Percentiles rank a stretch among this genome's conserved stretches.
These are phyloP conservation scores for Epithemia pelagica DNA, from an alignment of 108 stramenopile species.

Conservation along the genomic window DNA sequence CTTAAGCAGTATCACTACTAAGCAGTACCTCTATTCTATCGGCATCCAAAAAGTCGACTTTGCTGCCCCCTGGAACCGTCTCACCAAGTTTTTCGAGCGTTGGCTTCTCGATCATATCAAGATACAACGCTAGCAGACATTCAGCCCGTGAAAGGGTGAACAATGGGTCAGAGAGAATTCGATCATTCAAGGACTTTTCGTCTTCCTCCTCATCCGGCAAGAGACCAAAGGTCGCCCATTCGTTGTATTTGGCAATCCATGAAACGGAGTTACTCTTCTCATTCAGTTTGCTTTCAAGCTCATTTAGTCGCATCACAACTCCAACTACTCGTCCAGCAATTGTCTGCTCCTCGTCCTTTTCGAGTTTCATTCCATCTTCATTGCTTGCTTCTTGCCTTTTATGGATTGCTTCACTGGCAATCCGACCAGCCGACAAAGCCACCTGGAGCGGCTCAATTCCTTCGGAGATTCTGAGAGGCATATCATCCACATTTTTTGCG, in stretches of 20 bases:
- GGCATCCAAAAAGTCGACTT: constrained; percentile 70
- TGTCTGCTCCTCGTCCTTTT: constrained; percentile 46
- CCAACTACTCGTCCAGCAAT: constrained; percentile 78
- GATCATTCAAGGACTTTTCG: constrained; percentile 22
- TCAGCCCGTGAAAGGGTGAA: constrained; percentile 74
- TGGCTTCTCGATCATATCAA: constrained; percentile 60
- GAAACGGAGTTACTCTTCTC: constrained; percentile 15
- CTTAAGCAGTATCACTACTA: no score
- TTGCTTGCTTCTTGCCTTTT: constrained; percentile 42
- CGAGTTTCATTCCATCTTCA: constrained; percentile 42
- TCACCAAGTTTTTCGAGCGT: constrained; percentile 40
- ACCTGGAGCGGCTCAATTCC: constrained; percentile 40
- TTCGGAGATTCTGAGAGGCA: constrained; percentile 11
- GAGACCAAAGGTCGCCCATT: constrained; percentile 62
- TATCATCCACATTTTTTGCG: constrained; percentile 15
- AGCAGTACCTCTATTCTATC: constrained; percentile 65
- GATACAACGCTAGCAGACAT: constrained; percentile 70
- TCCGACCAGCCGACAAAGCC: constrained; percentile 50
- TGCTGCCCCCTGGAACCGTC: constrained; percentile 50
- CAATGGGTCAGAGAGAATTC: constrained; percentile 55
- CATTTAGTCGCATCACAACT: constrained; percentile 71
- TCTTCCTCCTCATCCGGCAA: constrained; percentile 25
- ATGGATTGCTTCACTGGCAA: constrained; percentile 49
- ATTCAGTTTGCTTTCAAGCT: constrained; percentile 40
- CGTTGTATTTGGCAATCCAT: constrained; percentile 60